A percentile compares a stretch with the other conserved stretches of the same genome.
These are phyloP conservation scores for Rhodosporidiobolus sp. DNA, from an alignment of 768 basidiomycete genomes.

Conservation along the genomic window DNA sequence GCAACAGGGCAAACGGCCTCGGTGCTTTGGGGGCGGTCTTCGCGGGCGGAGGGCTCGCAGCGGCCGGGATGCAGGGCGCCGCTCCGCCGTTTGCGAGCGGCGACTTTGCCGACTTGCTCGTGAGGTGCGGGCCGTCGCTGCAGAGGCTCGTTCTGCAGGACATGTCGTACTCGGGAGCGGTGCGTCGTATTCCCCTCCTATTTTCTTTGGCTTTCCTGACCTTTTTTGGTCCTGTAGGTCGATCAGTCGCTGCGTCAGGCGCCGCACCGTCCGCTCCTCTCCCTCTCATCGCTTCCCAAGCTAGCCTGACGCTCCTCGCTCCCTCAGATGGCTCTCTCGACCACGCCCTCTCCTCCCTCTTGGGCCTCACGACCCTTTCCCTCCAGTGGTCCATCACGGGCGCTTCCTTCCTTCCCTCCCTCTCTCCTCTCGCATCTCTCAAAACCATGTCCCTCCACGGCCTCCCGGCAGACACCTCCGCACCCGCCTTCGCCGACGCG, in stretches of 20 bases:
- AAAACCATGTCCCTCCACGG: slow-evolving; percentile 15
- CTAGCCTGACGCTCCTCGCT: not conserved
- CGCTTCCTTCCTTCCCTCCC: slow-evolving; percentile 8
- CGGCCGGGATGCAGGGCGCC: not conserved
- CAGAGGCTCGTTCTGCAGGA: slow-evolving; percentile 10
- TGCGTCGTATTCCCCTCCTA: not conserved
- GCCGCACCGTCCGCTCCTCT: slow-evolving; percentile 20
- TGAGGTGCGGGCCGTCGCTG: slow-evolving; percentile 5
- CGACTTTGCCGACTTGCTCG: slow-evolving; percentile 20
- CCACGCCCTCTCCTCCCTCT: slow-evolving; percentile 14
- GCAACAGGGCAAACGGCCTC: too few relatives aligned
- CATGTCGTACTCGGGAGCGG: not conserved
- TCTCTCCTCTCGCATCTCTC: slow-evolving; percentile 3
- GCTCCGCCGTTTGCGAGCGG: slow-evolving; percentile 22
- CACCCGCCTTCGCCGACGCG: slow-evolving; percentile 5
- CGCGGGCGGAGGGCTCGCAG: not conserved
- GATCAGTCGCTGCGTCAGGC: not conserved
- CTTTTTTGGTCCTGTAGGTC: slow-evolving; percentile 3
- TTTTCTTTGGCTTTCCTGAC: not conserved
- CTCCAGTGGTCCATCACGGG: slow-evolving; percentile 12
- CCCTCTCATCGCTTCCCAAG: not conserved
- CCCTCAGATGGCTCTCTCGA: slow-evolving; percentile 18
- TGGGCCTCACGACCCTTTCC: not conserved
- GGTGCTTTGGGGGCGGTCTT: not conserved
- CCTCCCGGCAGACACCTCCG: slow-evolving; percentile 6